Base-by-base conservation (phyloP, 2,329 filamentous ascomycete species). In the Macrophomina phaseolina region DNA sequence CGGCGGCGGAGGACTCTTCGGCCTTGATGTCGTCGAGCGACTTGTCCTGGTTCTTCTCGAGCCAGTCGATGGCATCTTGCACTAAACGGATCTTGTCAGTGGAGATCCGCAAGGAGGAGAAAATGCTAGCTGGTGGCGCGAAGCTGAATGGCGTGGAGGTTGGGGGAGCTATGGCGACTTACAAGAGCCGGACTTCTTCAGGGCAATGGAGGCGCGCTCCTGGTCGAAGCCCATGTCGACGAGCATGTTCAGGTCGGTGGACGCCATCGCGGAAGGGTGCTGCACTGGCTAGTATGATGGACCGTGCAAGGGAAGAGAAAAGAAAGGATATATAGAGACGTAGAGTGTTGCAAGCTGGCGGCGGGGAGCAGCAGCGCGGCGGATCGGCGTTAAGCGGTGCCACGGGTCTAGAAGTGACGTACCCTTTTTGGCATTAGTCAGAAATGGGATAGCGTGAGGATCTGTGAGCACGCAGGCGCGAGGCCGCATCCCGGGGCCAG, bases 61-160 rank as follows among this genome's bases (percentile, higher is more conserved):
- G 87, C 95, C 95, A 99, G 81, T 97, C 92, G 67, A 99, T 86
- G 63, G 95, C 95, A 71, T 90, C 91, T 77, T 95, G 90, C 55
- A 97, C 92, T 94, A 69, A 40, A 40, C 30, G 14, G 14, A 38
- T 38, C 36, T 38, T 23, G 66, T 71, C 65, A 72, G 67, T 61
- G 23, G 49, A n/a, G 8, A 45, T 14, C 42, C 42, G 42, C 8
- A 40, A 63, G 65, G 32, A 6, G 28, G n/a, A 28, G 9, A 12
- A 38, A 38, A 16, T 16, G 42, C 58, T 18, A 18, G 42, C 42
- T 30, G 3, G 48, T 30, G 48, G 48, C 48, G 62, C n/a, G 23
- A 3, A 28, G 18, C 58, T 23, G 34, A 68, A 32, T 42, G 36
- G 32, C 36, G 40, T 40, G 34, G 48, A 42, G 23, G 23, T 9